phyloP scores from a whole-genome alignment of 495 filamentous ascomycete genomes.

The Rusavskia elegans region DNA sequence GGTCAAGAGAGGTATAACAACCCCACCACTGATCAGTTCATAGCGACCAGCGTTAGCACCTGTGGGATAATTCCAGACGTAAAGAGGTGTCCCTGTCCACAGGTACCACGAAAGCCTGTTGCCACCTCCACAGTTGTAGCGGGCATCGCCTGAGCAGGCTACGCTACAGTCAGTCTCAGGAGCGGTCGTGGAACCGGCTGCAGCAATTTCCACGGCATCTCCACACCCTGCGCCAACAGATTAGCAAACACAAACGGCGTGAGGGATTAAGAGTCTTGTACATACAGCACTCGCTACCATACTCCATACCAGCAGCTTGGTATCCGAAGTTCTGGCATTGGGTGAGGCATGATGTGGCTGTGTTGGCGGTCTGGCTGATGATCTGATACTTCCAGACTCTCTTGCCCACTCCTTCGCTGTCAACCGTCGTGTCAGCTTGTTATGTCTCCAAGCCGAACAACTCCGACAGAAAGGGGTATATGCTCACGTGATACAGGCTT shows the following conservation, averaged over 20 bases:
- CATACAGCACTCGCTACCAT: slow-evolving; percentile 25
- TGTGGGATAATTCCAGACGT: slow-evolving; percentile 36
- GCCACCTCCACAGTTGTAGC: slow-evolving; percentile 39
- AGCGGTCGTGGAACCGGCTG: background rate
- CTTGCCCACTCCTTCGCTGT: slow-evolving; percentile 3
- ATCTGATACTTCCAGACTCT: slow-evolving; percentile 10
- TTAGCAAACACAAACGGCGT: background rate
- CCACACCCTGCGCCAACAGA: background rate
- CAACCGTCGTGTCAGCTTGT: slow-evolving; percentile 1
- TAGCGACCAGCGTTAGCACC: slow-evolving; percentile 41
- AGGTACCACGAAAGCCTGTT: slow-evolving; percentile 39
- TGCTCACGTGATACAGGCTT: slow-evolving; percentile 21
- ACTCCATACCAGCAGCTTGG: slow-evolving; percentile 28
- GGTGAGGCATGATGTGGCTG: slow-evolving; percentile 21
- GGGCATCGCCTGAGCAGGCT: slow-evolving; percentile 35
- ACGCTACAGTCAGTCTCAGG: slow-evolving; percentile 37
- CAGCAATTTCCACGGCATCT: background rate
- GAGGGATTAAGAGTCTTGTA: background rate
- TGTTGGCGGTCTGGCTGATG: slow-evolving; percentile 21
- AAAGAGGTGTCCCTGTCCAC: slow-evolving; percentile 36
- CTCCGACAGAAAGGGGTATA: background rate
- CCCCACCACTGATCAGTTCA: slow-evolving; percentile 40
- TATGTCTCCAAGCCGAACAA: background rate
- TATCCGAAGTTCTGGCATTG: slow-evolving; percentile 24
- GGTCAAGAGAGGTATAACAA: slow-evolving; percentile 45